Conservation (phyloP, 441 rosid genomes). For the Macaranga tanarius region DNA sequence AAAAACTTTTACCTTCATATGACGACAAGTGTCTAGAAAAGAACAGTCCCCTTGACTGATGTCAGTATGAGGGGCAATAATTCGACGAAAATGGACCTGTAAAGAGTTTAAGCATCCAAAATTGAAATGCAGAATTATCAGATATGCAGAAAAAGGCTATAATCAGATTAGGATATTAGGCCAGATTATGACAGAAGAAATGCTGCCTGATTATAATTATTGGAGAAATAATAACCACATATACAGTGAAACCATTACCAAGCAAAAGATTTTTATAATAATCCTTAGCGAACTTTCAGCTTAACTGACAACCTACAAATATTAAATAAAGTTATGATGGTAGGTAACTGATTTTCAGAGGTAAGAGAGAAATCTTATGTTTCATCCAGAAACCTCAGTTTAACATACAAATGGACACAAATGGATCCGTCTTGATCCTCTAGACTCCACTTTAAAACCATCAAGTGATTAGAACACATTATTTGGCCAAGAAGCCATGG, state of each 20-base stretch:
- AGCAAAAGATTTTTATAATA: background rate
- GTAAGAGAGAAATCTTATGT: background rate
- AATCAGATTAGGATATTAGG: background rate
- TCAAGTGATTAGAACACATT: background rate
- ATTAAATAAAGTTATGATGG: background rate
- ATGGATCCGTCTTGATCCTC: background rate
- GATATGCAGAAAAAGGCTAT: background rate
- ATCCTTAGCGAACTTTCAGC: background rate
- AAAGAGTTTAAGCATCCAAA: background rate
- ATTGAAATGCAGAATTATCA: background rate
- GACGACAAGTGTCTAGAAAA: conserved; percentile 98
- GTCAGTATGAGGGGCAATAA: conserved; percentile 94
- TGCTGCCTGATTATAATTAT: background rate
- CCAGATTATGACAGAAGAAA: background rate
- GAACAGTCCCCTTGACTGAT: conserved; percentile 95
- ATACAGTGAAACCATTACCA: background rate
- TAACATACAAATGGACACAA: background rate
- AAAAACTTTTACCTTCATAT: conserved; percentile 76
- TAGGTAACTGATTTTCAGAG: background rate
- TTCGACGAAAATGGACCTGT: conserved; percentile 93
- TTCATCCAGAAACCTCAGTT: background rate
- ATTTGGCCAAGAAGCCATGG: background rate
- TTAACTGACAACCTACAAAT: background rate
- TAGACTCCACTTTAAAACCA: background rate
- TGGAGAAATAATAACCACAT: background rate